phyloP scores from a whole-genome alignment of 179 eudicot genomes.

The Heliamphora pulchella region DNA sequence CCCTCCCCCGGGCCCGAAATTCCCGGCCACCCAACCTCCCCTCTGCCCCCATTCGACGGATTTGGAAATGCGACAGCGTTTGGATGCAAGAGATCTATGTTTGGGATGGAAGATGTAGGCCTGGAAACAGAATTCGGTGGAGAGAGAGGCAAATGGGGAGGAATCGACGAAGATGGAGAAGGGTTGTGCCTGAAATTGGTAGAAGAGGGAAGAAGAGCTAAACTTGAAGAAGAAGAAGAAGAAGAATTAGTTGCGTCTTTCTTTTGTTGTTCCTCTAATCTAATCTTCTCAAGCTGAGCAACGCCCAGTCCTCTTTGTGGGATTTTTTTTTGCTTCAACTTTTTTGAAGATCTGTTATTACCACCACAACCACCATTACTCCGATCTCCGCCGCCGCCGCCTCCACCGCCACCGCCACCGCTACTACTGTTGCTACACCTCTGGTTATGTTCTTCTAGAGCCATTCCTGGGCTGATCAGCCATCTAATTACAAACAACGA shows the following conservation, averaged over 20 bases:
- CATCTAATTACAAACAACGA: constrained; percentile 24
- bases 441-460: constrained; percentile 43
- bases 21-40: constrained; percentile 26
- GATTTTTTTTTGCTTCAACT: constrained; percentile 56
- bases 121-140: constrained; percentile 23
- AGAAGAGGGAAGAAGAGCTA: constrained; percentile 19
- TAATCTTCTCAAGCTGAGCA: constrained; percentile 81
- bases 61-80: constrained; percentile 24
- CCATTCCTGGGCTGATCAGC: constrained; percentile 26
- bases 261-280: constrained; percentile 56
- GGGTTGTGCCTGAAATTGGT: constrained; percentile 25
- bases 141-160: constrained; percentile 15
- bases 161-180: constrained; percentile 16
- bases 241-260: constrained; percentile 23
- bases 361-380: constrained; percentile 20
- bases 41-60: constrained; percentile 21
- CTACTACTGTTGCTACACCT: constrained; percentile 29
- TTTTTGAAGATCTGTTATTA: constrained; percentile 41
- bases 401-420: constrained; percentile 21
- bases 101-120: constrained; percentile 21
- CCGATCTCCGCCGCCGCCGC: background rate
- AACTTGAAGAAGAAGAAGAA: constrained; percentile 26
- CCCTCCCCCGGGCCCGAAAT: constrained; percentile 21
- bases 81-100: constrained; percentile 22
- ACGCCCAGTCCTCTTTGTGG: constrained; percentile 96